Evolutionary conservation across 495 filamentous ascomycete species (phyloP).

Genomic region (Copromyces sp.): DNA sequence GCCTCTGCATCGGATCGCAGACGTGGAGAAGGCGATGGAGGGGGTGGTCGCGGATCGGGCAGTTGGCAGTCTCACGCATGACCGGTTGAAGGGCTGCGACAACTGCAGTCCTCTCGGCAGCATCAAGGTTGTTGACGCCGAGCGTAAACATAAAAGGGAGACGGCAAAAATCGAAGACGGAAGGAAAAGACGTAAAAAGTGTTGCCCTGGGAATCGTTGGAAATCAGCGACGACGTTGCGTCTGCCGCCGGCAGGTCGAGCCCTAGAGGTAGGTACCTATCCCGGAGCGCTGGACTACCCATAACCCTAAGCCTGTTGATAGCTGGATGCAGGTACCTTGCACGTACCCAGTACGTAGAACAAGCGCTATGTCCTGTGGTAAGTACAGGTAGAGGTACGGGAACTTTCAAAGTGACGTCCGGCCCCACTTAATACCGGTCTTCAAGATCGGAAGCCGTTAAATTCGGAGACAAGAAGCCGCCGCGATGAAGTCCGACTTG

Average conservation of each 20-base stretch:
- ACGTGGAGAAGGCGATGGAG: neutral
- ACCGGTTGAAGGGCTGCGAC: slow-evolving; percentile 27
- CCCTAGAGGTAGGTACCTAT: neutral
- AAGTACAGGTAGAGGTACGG: neutral
- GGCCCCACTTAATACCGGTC: neutral
- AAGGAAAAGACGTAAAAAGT: neutral
- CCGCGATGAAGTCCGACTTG: neutral
- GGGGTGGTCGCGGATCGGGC: slow-evolving; percentile 5
- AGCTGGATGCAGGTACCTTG: neutral
- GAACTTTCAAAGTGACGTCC: neutral
- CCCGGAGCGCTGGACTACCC: neutral
- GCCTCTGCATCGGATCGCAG: neutral
- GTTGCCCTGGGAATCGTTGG: neutral
- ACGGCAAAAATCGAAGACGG: neutral
- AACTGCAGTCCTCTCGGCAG: slow-evolving; percentile 25
- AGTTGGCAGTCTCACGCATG: slow-evolving; percentile 16
- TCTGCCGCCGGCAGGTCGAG: neutral
- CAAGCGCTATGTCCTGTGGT: neutral
- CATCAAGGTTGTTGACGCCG: slow-evolving; percentile 25
- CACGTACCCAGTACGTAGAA: neutral
- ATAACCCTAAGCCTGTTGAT: neutral
- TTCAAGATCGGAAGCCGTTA: neutral
- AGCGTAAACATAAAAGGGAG: neutral
- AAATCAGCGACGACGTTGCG: neutral
- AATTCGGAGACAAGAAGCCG: neutral